Base-by-base conservation (phyloP, 2,329 filamentous ascomycete genomes). In the Teratosphaeria pseudoeucalypti region DNA sequence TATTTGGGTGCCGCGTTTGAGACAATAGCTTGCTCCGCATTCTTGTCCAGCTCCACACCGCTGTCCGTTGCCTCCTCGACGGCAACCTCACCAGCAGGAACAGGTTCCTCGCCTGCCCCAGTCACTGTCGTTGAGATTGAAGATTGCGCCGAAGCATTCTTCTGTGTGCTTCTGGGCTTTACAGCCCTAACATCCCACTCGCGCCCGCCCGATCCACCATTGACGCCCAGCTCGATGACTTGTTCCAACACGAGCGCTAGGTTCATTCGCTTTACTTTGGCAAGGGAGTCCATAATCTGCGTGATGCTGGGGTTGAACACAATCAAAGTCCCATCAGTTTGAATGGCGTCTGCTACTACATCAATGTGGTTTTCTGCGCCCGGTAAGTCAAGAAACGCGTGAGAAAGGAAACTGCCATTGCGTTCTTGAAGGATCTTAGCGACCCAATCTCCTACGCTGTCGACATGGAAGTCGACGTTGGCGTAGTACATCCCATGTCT, bases 301-400 rank as follows among this genome's bases (percentile, higher is more conserved):
- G 88, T 91, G 60, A 94, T 84, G 66, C 85, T 89, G 0, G 89
- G 89, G 64, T 84, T 85, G 74, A 91, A 94, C 1, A 90, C 79
- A 14, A 87, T 77, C 34, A 92, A 75, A 9, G 82, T 76, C 0
- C 85, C 88, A 67, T 88, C 82, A 1, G 81, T 78, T 47, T 81
- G 82, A 57, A 94, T 73, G 14, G 85, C 82, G n/a, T 77, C 69
- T 5, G 81, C 75, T 26, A 86, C 76, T 29, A 75, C 75, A 1
- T 74, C 72, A 16, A 85, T 62, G 62, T 82, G 78, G 11, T 71
- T 64, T 57, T 89, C 77, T 1, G 85, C 81, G 34, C 78, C 79
- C 0, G 89, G 88, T 61, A 94, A 79, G 69, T 94, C 89, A 23
- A 94, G 78, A 62, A 92, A 82, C 0, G 84, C 86, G 67, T 88